Base-by-base conservation (phyloP, 2,329 filamentous ascomycete genomes). In the Beauveria rudraprayagi region DNA sequence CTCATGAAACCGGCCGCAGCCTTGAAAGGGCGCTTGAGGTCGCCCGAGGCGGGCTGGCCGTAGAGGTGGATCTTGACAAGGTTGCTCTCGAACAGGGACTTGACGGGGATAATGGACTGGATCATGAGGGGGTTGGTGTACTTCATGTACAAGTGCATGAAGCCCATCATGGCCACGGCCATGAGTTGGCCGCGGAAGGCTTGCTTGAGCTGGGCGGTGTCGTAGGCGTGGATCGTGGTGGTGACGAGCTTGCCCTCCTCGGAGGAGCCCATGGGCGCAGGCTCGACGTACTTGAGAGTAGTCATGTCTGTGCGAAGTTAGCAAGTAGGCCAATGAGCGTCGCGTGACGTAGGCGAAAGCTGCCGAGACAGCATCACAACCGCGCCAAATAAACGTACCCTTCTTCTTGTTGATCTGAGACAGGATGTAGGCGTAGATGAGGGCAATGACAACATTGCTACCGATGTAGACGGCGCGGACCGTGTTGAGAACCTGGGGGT, bases 121-220 rank as follows among this genome's bases (percentile, higher is more conserved):
- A 99, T 96, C 71, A 97, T 82, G 56, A 99, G 90, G 47, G 94
- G 94, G 86, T 97, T 99, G 80, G 92, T 97, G 88, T 97, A 99
- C 77, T 97, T 92, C 83, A 99, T 90, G 87, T 97, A 99, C 64
- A 99, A 67, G 80, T 99, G 94, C 93, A 99, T 97, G 72, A 97
- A 90, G 64, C 78, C 86, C 93, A 99, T 97, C 92, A 99, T 99
- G 75, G 84, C 92, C 62, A 99, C 82, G 63, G 94, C 94, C 90
- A 96, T 97, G 70, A 95, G 79, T 80, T 97, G 93, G 66, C 88
- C 84, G 77, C 94, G 94, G 83, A 93, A 91, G 67, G 91, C 83
- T 66, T 84, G 81, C 78, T 89, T 89, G 73, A 97, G 83, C 80
- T 97, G 93, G 69, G 83, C 79, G 70, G 86, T 82, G 77, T 99